Conservation (phyloP, 78 protist genomes). For the Dictyostelium firmibasis region DNA sequence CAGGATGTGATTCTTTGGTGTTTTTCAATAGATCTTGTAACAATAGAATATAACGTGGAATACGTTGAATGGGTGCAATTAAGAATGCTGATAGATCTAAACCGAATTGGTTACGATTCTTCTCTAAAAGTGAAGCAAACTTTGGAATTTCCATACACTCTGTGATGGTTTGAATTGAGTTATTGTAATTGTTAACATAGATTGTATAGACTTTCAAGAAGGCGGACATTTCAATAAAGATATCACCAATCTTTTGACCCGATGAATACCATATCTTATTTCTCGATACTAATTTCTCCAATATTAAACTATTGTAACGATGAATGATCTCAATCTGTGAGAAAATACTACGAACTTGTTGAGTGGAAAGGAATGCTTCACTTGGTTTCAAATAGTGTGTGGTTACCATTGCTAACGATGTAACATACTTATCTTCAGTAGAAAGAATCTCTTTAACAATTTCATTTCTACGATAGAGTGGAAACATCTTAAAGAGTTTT, state of each 20-base stretch:
- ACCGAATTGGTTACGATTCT: not conserved
- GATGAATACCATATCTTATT: conserved; percentile 31
- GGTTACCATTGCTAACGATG: conserved; percentile 12
- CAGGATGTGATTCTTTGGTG: conserved; percentile 69
- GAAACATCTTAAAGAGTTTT: conserved; percentile 15
- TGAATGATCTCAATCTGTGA: conserved; percentile 60
- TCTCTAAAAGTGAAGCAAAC: conserved; percentile 52
- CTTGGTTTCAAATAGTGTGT: conserved; percentile 17
- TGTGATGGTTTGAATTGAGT: conserved; percentile 35
- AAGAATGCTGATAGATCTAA: conserved; percentile 70
- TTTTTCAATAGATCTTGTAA: conserved; percentile 62
- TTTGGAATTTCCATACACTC: conserved; percentile 62
- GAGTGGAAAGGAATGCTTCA: conserved; percentile 7
- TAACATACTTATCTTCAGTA: conserved; percentile 59
- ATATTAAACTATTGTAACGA: conserved; percentile 30
- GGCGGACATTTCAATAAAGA: conserved; percentile 31
- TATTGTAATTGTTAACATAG: conserved; percentile 80
- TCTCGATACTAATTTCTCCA: conserved; percentile 34
- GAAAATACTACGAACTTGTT: conserved; percentile 55
- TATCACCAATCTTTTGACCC: conserved; percentile 73
- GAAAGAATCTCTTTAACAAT: conserved; percentile 66
- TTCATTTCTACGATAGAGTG: conserved; percentile 66
- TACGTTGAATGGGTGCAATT: conserved; percentile 82
- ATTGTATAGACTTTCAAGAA: conserved; percentile 79
- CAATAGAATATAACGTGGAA: conserved; percentile 58